Conservation (phyloP, 352 stramenopile species). For the Phytophthora agathidicida region DNA sequence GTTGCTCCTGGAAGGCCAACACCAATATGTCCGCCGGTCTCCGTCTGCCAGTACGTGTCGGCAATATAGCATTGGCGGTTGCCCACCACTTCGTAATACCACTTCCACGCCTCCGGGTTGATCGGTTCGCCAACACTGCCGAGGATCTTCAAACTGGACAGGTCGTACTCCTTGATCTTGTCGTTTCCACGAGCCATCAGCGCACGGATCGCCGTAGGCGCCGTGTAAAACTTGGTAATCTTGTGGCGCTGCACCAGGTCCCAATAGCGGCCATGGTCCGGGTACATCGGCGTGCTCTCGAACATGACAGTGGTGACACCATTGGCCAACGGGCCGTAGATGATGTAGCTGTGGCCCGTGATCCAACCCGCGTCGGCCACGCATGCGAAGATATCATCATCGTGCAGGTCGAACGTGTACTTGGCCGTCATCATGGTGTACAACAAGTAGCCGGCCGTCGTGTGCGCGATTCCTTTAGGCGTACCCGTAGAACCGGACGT, state of each 20-base stretch:
- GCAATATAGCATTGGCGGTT: slow-evolving; percentile 90
- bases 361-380: slow-evolving; percentile 97
- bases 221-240: slow-evolving; percentile 95
- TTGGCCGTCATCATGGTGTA: slow-evolving; percentile 93
- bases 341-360: slow-evolving; percentile 97
- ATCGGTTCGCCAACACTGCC: slow-evolving; percentile 98
- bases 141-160: slow-evolving; percentile 90
- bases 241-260: slow-evolving; percentile 96
- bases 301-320: slow-evolving; percentile 98
- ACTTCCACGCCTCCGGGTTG: slow-evolving; percentile 97
- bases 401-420: slow-evolving; percentile 93
- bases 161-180: slow-evolving; percentile 73
- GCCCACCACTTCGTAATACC: slow-evolving; percentile 95
- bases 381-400: slow-evolving; percentile 94
- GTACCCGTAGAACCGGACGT: slow-evolving; percentile 96
- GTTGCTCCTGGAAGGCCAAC: slow-evolving; percentile 93
- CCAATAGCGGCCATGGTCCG: slow-evolving; percentile 95
- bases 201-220: slow-evolving; percentile 95
- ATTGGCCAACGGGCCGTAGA: slow-evolving; percentile 97
- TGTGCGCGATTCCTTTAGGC: slow-evolving; percentile 96
- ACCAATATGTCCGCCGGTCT: slow-evolving; percentile 96
- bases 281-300: slow-evolving; percentile 97
- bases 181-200: slow-evolving; percentile 96
- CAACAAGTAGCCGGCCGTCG: slow-evolving; percentile 95
- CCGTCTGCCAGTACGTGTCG: slow-evolving; percentile 98